Base-by-base conservation (phyloP, 805 yeast genomes). In the Cyberlindnera americana region DNA sequence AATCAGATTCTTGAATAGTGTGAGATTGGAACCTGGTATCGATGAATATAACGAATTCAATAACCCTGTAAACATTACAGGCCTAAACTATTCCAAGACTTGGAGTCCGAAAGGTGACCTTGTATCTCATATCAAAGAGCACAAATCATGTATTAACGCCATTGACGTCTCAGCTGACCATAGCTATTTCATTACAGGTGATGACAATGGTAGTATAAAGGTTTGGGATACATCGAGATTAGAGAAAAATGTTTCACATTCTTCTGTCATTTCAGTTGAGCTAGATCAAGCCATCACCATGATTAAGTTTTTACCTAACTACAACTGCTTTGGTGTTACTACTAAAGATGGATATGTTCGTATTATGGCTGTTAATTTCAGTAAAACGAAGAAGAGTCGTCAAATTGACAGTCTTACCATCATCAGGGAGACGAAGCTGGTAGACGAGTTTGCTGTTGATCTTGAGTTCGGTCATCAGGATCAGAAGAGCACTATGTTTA, bases 221-320 rank as follows among this genome's bases (percentile, higher is more conserved):
- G 60, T 91, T 0, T 93, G 97, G 97, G 95, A 87, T 54, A 61
- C 81, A 1, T 52, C 64, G 9, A 75, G 78, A 42, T 62, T 90
- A 26, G 87, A 81, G 37, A 73, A 73, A 39, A 83, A 82, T 29
- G 75, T 79, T 4, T 64, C 73, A 9, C 73, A 74, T 22, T 64
- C 71, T 4, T 70, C 87, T 0, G 59, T 67, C 8, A 47, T 75
- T 7, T 63, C 74, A 1, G 55, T 73, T 1, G 70, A 73, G 29
- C 59, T 81, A 33, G 72, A 72, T 0, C 66, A 77, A 0, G 46
- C 77, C 0, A 69, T 87, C 6, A 67, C 71, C 0, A 63, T 69
- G 11, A 60, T 85, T 12, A 53, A 59, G 15, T 78, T 81, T 47
- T 57, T 85, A 45, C 66, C 69, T 0, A 68, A 72, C 19, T 64